Evolutionary conservation across 192 early-diverging fungal genomes (phyloP), one percentile per base, ranked within the genome.

Genomic region (Rhizophagus clarus): DNA sequence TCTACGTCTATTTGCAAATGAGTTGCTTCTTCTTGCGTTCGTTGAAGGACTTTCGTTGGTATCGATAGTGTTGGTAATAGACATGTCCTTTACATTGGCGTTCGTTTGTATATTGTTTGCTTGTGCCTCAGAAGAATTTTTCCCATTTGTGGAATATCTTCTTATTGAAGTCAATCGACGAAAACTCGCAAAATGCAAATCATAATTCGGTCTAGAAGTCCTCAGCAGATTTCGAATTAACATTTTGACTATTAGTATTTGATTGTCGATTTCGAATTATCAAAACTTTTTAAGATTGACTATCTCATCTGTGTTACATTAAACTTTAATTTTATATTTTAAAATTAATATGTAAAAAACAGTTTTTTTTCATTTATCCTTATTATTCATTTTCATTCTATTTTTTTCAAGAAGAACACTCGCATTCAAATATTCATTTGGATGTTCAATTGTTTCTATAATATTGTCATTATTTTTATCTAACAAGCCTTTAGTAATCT

Each of bases 361-460:
- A 11, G 20, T 20, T 1, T 56, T 56, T 22, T 4, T 56, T 56
- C 6, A 56, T 45, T 45, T 45, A 45, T 45, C 51, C 17, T 56
- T 56, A 56, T 56, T 56, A 56, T 22, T 56, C 51, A 56, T 56
- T 20, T 56, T 56, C 51, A 22, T 56, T 20, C 51, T 56, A 56
- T 56, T 56, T 56, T 56, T 56, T 56, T 56, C 20, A 56, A 22
- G 15, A 22, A 17, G 17, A 28, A 34, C 17, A 64, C 85, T 86
- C 56, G 81, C 76, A 82, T 97, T 95, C 86, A 94, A 96, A 83
- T 91, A 99, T 84, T 95, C 93, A 87, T 99, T 99, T 15, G 97
- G 97, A 87, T 98, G 96, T 74, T 92, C 90, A 74, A 99, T 92
- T n/a, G 91, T 79, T 37, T 92, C 92, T 15, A 93, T 81, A 72